A percentile compares a stretch with the other conserved stretches of the same genome.
Evolutionary conservation across 2,329 filamentous ascomycete species (phyloP).

Genomic region (Thielaviopsis musarum): DNA sequence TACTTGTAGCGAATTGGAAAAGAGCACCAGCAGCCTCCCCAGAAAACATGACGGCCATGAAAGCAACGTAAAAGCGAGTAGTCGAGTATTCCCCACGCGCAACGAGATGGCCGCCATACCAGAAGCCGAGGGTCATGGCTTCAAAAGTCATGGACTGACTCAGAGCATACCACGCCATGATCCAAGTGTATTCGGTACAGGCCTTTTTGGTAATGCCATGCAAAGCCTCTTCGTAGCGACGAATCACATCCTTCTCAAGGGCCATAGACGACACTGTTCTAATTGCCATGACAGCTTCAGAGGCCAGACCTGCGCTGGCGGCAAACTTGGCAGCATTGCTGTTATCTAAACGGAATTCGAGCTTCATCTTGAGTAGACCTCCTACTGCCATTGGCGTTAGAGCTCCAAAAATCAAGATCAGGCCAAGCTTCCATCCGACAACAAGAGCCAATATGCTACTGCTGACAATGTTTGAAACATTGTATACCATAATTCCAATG

Average conservation of each 20-base stretch:
- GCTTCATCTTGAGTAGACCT: slow-evolving; percentile 31
- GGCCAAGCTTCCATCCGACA: slow-evolving; percentile 32
- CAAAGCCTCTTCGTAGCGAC: slow-evolving; percentile 20
- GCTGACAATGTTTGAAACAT: slow-evolving; percentile 27
- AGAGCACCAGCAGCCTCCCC: slow-evolving; percentile 25
- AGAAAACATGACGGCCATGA: slow-evolving; percentile 31
- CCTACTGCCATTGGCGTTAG: slow-evolving; percentile 27
- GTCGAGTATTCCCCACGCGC: slow-evolving; percentile 29
- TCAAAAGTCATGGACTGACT: slow-evolving; percentile 25
- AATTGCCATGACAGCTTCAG: slow-evolving; percentile 32
- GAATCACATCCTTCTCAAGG: slow-evolving; percentile 26
- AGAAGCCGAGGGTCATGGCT: slow-evolving; percentile 24
- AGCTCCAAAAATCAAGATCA: slow-evolving; percentile 29
- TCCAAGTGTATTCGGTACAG: slow-evolving; percentile 19
- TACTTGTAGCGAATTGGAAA: slow-evolving; percentile 31
- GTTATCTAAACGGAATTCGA: slow-evolving; percentile 30
- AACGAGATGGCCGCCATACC: slow-evolving; percentile 25
- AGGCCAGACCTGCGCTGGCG: slow-evolving; percentile 30
- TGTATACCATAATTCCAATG: slow-evolving; percentile 29
- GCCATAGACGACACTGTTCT: slow-evolving; percentile 32
- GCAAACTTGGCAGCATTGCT: slow-evolving; percentile 28
- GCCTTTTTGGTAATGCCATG: slow-evolving; percentile 19
- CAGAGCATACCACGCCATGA: slow-evolving; percentile 25
- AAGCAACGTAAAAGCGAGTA: slow-evolving; percentile 32
- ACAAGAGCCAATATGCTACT: slow-evolving; percentile 29